Evolutionary conservation across 805 yeast species (phyloP).

Genomic region (Saturnispora diversa): DNA sequence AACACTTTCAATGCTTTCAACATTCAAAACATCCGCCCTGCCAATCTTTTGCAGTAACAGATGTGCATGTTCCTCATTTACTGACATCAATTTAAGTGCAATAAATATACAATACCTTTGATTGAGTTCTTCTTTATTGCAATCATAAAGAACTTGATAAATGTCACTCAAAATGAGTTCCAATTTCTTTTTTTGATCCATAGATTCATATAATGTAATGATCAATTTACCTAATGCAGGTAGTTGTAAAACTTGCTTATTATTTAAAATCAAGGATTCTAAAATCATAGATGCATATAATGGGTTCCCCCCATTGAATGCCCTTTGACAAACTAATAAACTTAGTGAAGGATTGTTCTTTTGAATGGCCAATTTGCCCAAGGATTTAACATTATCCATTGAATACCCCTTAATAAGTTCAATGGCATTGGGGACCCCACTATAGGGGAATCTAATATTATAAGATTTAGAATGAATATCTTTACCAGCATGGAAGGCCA

Average conservation of each 20-base stretch:
- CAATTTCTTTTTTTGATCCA: slow-evolving; percentile 33
- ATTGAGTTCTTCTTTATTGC: too few species aligned
- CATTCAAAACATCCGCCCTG: slow-evolving; percentile 15
- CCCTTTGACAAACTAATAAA: slow-evolving; percentile 31
- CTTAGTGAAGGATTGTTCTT: slow-evolving; percentile 27
- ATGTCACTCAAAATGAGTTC: too few species aligned
- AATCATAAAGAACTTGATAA: too few species aligned
- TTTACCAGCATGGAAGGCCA: slow-evolving; percentile 35
- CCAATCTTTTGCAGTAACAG: slow-evolving; percentile 24
- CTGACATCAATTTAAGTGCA: slow-evolving; percentile 32
- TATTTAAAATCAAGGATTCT: slow-evolving; percentile 23
- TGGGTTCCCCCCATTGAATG: slow-evolving; percentile 24
- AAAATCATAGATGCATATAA: slow-evolving; percentile 31
- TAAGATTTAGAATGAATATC: slow-evolving; percentile 17
- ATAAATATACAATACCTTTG: slow-evolving; percentile 25
- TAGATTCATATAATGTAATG: slow-evolving; percentile 40
- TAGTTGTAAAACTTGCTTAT: slow-evolving; percentile 13
- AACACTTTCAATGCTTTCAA: slow-evolving; percentile 14
- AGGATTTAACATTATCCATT: slow-evolving; percentile 22
- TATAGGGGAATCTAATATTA: slow-evolving; percentile 19
- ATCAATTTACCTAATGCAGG: slow-evolving; percentile 48
- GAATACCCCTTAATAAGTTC: neutral
- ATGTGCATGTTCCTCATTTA: slow-evolving; percentile 28
- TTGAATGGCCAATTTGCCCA: slow-evolving; percentile 30
- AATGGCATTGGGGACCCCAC: slow-evolving; percentile 19